Evolutionary conservation across 768 basidiomycete species (phyloP).

Genomic region (Suillus occidentalis): DNA sequence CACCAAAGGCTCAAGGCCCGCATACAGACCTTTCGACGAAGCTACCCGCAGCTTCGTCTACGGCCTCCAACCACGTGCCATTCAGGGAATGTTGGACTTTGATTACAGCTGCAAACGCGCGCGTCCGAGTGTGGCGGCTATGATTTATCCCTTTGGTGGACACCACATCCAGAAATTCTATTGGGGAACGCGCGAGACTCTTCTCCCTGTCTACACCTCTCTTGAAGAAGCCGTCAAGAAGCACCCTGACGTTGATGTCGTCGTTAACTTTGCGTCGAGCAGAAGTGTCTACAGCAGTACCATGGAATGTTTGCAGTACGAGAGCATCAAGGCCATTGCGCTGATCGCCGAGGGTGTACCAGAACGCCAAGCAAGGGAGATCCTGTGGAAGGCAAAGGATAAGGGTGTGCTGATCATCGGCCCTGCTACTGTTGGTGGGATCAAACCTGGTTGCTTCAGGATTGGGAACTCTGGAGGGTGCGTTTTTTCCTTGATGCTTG

Average conservation of each 20-base stretch:
- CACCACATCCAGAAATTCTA: conserved; percentile 99
- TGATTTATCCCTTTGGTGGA: conserved; percentile 99
- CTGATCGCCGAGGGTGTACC: conserved; percentile 99
- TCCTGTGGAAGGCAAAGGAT: conserved; percentile 82
- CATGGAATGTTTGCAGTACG: conserved; percentile 76
- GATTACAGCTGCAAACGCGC: conserved; percentile 96
- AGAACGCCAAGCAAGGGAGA: conserved; percentile 94
- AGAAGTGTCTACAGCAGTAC: conserved; percentile 95
- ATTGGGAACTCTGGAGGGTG: conserved; percentile 98
- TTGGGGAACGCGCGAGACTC: conserved; percentile 99
- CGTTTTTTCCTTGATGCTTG: not conserved
- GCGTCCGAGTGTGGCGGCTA: conserved; percentile 92
- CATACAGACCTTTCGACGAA: conserved; percentile 90
- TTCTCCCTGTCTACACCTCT: conserved; percentile 95
- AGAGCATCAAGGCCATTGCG: conserved; percentile 59
- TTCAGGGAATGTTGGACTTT: conserved; percentile 98
- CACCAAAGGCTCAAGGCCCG: conserved; percentile 63
- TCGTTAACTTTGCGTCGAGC: conserved; percentile 96
- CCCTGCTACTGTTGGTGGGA: conserved; percentile 97
- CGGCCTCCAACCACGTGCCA: conserved; percentile 97
- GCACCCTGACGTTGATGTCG: conserved; percentile 94
- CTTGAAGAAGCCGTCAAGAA: conserved; percentile 90
- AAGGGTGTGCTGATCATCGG: conserved; percentile 92
- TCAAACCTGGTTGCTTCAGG: conserved; percentile 99
- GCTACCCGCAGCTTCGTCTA: conserved; percentile 96